A percentile compares a stretch with the other conserved stretches of the same genome.
Conservation (phyloP, 805 yeast species). For the Kazachstania psychrophila region DNA sequence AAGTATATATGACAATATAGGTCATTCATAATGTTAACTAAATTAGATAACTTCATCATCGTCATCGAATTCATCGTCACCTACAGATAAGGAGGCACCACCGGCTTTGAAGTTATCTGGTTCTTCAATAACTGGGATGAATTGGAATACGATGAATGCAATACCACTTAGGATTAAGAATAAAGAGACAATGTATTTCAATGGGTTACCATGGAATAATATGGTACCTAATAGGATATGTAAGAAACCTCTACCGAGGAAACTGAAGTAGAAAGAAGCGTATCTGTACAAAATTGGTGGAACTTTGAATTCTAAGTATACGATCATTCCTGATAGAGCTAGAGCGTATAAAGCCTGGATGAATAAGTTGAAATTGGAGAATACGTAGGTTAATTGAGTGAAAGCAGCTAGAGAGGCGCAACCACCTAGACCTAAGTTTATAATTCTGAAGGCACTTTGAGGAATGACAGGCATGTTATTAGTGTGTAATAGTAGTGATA, state of each 20-base stretch:
- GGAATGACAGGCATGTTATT: conserved; percentile 9
- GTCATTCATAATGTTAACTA: too few species aligned
- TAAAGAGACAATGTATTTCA: conserved; percentile 51
- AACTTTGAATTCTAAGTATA: conserved; percentile 35
- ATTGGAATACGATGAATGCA: conserved; percentile 53
- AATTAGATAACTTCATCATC: conserved; percentile 11
- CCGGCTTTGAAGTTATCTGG: conserved; percentile 72
- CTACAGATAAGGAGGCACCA: conserved; percentile 32
- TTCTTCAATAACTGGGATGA: conserved; percentile 63
- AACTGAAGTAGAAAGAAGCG: conserved; percentile 60
- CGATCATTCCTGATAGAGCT: conserved; percentile 45
- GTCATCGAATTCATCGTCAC: conserved; percentile 29
- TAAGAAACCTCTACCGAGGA: conserved; percentile 44
- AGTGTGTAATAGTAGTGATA: not conserved
- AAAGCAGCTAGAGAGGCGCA: conserved; percentile 35
- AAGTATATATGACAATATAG: too few species aligned
- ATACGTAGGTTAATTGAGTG: conserved; percentile 15
- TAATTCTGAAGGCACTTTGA: conserved; percentile 24
- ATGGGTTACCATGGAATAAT: conserved; percentile 45
- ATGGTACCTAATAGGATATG: conserved; percentile 36
- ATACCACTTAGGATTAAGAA: conserved; percentile 54
- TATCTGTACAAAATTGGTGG: conserved; percentile 55
- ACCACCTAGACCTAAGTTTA: conserved; percentile 48
- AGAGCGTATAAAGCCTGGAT: conserved; percentile 51
- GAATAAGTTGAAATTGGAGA: conserved; percentile 32